Base-by-base conservation (phyloP, 2,329 filamentous ascomycete genomes). In the Falciphora oryzae region DNA sequence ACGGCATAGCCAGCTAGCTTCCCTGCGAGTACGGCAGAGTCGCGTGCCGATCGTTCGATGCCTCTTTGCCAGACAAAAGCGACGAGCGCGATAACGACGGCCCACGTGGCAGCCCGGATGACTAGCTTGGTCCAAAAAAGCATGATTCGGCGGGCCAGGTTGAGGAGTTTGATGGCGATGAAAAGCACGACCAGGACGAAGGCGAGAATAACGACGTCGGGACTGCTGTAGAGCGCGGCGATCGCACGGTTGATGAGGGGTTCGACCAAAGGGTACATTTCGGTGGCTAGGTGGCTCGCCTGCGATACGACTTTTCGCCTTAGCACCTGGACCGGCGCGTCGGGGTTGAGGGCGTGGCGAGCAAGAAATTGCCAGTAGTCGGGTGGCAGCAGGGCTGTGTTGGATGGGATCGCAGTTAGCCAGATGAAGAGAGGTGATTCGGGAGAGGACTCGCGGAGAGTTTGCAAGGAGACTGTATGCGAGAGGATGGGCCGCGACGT, bases 121-220 rank as follows among this genome's bases (percentile, higher is more conserved):
- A 82, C 81, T 64, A 96, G 73, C n/a, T 84, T 80, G 63, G 92
- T 85, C 86, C 92, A 92, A 79, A 88, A 96, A 72, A 92, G 79
- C 65, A 96, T 81, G 27, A 92, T 78, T 66, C 91, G 85, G 67
- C 88, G 86, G 25, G 92, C 79, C 78, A 90, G 89, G 68, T 89
- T 77, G 57, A 95, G 79, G 65, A 93, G 74, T 72, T 92, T 80
- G 63, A 94, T 75, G 64, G 87, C 77, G 35, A 87, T 69, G 59
- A 89, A 76, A 4, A 91, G 78, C 11, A 88, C 71, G 18, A 80
- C 78, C 63, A 89, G 76, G 13, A 83, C 79, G 60, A 83, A 75
- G 64, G 82, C 74, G 16, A 80, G 71, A 10, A 80, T 72, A 18
- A 80, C 76, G 27, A 79, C 38, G 72, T 80, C 78, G 29, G 80